Conservation (phyloP, 2,329 filamentous ascomycete genomes). For the Tympanopsis confertula region DNA sequence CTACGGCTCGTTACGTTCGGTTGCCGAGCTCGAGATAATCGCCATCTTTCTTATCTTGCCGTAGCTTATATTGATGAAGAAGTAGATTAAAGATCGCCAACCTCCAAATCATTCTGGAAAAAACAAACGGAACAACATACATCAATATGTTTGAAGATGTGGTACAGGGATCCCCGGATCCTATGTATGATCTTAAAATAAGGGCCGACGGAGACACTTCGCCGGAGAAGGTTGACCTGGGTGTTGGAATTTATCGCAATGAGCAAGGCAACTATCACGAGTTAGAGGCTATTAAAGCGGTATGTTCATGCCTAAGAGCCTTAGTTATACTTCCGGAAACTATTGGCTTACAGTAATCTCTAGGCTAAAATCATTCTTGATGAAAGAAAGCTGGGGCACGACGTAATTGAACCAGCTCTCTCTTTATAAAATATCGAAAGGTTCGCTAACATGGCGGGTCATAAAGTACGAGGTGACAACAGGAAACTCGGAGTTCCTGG, state of each 20-base stretch:
- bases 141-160: slow-evolving; percentile 12
- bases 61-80: no score
- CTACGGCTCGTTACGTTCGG: no score
- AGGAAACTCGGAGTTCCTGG: slow-evolving; percentile 16
- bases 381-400: slow-evolving; percentile 10
- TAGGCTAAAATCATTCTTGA: slow-evolving; percentile 12
- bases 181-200: slow-evolving; percentile 18
- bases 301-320: slow-evolving; percentile 1
- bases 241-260: slow-evolving; percentile 22
- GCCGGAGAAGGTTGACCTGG: slow-evolving; percentile 20
- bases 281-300: slow-evolving; percentile 12
- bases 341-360: not conserved
- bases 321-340: slow-evolving; percentile 1
- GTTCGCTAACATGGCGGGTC: not conserved
- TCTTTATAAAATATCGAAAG: not conserved
- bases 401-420: slow-evolving; percentile 10
- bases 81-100: no score
- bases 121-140: not conserved
- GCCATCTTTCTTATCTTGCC: no score
- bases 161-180: slow-evolving; percentile 13
- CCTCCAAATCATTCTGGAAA: no score
- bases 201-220: slow-evolving; percentile 14
- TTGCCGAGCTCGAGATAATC: no score
- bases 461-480: slow-evolving; percentile 20
- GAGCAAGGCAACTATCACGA: slow-evolving; percentile 18